A percentile compares a stretch with the other conserved stretches of the same genome.
Conservation (phyloP, 352 stramenopile genomes). For the Globisporangium irregulare region DNA sequence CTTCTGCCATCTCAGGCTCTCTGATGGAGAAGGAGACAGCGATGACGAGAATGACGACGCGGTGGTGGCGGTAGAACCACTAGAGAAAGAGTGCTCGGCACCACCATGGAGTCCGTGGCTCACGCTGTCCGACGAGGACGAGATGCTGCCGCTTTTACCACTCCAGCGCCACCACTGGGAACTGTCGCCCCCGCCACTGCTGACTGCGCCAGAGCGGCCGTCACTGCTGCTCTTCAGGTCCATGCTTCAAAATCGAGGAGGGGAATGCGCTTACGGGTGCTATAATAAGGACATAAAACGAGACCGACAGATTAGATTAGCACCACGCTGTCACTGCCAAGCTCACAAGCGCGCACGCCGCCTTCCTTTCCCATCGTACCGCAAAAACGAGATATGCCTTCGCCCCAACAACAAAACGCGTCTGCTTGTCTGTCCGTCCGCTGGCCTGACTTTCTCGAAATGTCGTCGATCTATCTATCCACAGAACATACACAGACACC, state of each 20-base stretch:
- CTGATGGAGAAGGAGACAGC: conserved; percentile 9
- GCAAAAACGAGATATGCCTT: not conserved
- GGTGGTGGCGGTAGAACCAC: conserved; percentile 15
- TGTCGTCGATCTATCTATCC: not conserved
- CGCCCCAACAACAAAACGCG: not conserved
- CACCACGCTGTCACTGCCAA: not conserved
- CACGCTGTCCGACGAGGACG: conserved; percentile 42
- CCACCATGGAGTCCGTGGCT: conserved; percentile 12
- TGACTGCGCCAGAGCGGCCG: conserved; percentile 26
- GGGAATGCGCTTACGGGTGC: not conserved
- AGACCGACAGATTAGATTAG: not conserved
- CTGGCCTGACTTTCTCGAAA: not conserved
- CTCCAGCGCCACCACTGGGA: conserved; percentile 75
- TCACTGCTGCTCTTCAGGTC: conserved; percentile 21
- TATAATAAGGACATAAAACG: not conserved
- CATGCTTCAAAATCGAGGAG: not conserved
- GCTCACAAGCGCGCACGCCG: not conserved
- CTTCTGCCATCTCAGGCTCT: conserved; percentile 48
- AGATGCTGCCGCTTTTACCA: conserved; percentile 64
- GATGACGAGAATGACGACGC: conserved; percentile 14
- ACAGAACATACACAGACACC: not conserved
- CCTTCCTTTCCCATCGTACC: not conserved
- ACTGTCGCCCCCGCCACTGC: conserved; percentile 22
- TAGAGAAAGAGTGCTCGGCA: conserved; percentile 23
- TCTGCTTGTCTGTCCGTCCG: not conserved